phyloP scores from a whole-genome alignment of 495 filamentous ascomycete species.

The Penicilliopsis zonata region DNA sequence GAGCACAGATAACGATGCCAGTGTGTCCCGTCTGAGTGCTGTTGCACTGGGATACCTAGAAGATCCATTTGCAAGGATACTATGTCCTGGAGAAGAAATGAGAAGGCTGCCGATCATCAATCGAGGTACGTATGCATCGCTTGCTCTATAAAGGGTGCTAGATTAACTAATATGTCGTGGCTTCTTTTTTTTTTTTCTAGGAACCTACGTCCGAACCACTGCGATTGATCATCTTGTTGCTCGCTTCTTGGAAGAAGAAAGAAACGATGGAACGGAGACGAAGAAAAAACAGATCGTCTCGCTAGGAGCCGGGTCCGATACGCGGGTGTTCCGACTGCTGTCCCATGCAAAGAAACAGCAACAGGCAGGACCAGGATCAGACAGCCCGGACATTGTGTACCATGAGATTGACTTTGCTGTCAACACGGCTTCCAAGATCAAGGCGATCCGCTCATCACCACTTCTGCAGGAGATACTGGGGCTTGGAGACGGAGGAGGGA shows the following conservation, averaged over 20 bases:
- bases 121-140: constrained; percentile 46
- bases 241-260: constrained; percentile 44
- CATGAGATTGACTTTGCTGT: constrained; percentile 87
- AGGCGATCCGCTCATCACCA: constrained; percentile 30
- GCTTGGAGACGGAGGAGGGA: constrained; percentile 5
- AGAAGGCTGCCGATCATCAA: constrained; percentile 83
- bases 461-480: constrained; percentile 23
- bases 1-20: constrained; percentile 85
- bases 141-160: neutral
- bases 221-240: constrained; percentile 74
- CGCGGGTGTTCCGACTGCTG: constrained; percentile 58
- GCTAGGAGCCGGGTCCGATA: constrained; percentile 89
- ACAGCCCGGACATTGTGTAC: constrained; percentile 49
- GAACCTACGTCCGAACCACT: constrained; percentile 86
- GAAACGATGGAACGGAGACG: constrained; percentile 5
- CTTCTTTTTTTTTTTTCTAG: constrained; percentile 22
- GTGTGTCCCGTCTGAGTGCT: constrained; percentile 76
- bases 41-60: constrained; percentile 78
- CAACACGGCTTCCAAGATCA: constrained; percentile 56
- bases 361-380: constrained; percentile 7
- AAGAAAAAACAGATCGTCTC: constrained; percentile 73
- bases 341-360: constrained; percentile 22
- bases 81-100: constrained; percentile 38
- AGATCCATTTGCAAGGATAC: constrained; percentile 62
- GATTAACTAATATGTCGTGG: neutral